Percentiles rank a stretch among this genome's conserved stretches.
Conservation (phyloP, 441 rosid species). For the Syzygium malaccense region DNA sequence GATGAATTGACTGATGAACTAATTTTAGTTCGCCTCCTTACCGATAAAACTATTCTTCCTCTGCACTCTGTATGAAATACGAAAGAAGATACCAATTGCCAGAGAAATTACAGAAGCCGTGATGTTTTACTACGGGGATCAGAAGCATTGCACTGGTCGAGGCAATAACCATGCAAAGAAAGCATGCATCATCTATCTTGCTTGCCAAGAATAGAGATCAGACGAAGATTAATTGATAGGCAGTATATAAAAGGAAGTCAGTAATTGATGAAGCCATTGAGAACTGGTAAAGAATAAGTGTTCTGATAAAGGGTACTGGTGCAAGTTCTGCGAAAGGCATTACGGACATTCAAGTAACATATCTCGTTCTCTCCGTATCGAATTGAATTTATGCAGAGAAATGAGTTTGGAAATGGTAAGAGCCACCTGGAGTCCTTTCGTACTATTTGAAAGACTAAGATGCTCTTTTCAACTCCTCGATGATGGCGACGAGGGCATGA, state of each 20-base stretch:
- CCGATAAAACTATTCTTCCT: neutral
- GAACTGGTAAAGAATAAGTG: neutral
- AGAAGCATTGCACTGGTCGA: neutral
- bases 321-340: neutral
- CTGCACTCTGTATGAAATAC: neutral
- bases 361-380: fast-evolving
- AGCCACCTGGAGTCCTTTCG: neutral
- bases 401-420: neutral
- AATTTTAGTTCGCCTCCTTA: neutral
- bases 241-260: fast-evolving
- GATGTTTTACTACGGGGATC: neutral
- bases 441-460: neutral
- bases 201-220: neutral
- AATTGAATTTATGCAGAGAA: neutral
- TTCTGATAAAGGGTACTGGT: neutral
- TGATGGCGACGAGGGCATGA: neutral
- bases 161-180: neutral
- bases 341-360: neutral
- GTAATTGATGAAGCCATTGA: neutral
- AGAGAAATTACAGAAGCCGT: neutral
- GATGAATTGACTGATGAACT: neutral
- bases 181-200: neutral
- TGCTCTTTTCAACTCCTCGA: neutral
- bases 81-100: neutral
- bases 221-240: neutral